Conservation (phyloP, 148 eudicot species). For the Silene uniflora region DNA sequence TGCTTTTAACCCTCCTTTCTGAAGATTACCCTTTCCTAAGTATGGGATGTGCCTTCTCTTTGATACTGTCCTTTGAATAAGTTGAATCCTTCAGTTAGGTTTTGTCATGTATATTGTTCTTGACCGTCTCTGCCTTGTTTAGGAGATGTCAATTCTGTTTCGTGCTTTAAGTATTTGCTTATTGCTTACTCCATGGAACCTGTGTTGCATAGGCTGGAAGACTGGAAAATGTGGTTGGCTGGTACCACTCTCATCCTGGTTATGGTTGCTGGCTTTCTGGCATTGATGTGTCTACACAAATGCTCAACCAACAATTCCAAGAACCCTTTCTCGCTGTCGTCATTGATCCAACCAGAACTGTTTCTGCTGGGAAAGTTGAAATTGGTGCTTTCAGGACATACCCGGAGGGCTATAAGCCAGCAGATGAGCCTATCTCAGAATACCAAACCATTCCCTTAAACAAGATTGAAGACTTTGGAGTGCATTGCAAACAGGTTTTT, state of each 20-base stretch:
- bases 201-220: constrained; percentile 67
- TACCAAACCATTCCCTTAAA: constrained; percentile 95
- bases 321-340: constrained; percentile 98
- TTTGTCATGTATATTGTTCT: background rate
- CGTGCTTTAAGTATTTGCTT: background rate
- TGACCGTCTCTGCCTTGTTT: background rate
- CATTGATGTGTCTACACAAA: constrained; percentile 93
- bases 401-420: constrained; percentile 95
- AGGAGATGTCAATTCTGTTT: background rate
- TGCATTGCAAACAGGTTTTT: constrained; percentile 92
- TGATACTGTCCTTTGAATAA: background rate
- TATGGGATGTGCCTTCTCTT: background rate
- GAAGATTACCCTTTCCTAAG: background rate
- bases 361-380: constrained; percentile 98
- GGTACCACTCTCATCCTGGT: constrained; percentile 99
- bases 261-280: constrained; percentile 99
- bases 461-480: constrained; percentile 98
- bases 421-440: constrained; percentile 95
- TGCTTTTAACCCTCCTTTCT: background rate
- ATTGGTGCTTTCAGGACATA: constrained; percentile 97
- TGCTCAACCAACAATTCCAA: constrained; percentile 93
- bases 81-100: background rate
- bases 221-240: constrained; percentile 94
- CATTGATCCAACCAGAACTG: constrained; percentile 96
- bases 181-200: background rate